phyloP scores from a whole-genome alignment of 2,329 filamentous ascomycete genomes.

The Colletotrichum noveboracense region DNA sequence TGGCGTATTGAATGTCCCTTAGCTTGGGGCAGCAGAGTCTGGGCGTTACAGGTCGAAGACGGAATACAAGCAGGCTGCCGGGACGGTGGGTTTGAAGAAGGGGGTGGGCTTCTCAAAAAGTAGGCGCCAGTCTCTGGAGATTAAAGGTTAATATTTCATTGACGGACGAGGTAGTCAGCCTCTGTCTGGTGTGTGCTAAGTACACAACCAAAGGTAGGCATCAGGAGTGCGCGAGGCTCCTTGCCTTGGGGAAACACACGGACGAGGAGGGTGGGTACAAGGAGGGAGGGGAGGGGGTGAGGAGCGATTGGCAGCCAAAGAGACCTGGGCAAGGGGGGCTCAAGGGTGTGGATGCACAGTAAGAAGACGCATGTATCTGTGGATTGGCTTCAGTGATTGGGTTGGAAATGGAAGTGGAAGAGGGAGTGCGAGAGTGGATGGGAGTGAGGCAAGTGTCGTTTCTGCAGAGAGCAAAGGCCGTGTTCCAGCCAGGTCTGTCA shows the following conservation, averaged over 20 bases:
- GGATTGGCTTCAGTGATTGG: background rate
- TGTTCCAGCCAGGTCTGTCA: conserved; percentile 21
- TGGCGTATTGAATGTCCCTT: conserved; percentile 11
- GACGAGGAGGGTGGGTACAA: conserved; percentile 5
- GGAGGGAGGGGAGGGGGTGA: conserved; percentile 5
- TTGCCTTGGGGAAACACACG: conserved; percentile 19
- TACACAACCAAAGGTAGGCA: background rate
- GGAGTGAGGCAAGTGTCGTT: background rate
- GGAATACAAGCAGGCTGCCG: conserved; percentile 20
- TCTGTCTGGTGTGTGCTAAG: conserved; percentile 1
- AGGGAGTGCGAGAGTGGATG: conserved; percentile 1
- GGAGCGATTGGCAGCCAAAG: conserved; percentile 1
- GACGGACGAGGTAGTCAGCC: background rate
- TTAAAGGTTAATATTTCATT: conserved; percentile 14
- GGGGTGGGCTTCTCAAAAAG: conserved; percentile 16
- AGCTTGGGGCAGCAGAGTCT: conserved; percentile 15
- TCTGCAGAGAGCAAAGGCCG: background rate
- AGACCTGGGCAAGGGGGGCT: background rate
- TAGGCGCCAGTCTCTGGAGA: conserved; percentile 11
- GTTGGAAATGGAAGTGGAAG: background rate
- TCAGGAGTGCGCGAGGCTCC: conserved; percentile 16
- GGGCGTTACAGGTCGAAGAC: conserved; percentile 14
- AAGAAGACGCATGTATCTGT: background rate
- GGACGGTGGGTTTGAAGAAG: conserved; percentile 14
- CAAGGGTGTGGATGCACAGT: background rate